phyloP scores from a whole-genome alignment of 345 rosid genomes.

The Populus simonii region DNA sequence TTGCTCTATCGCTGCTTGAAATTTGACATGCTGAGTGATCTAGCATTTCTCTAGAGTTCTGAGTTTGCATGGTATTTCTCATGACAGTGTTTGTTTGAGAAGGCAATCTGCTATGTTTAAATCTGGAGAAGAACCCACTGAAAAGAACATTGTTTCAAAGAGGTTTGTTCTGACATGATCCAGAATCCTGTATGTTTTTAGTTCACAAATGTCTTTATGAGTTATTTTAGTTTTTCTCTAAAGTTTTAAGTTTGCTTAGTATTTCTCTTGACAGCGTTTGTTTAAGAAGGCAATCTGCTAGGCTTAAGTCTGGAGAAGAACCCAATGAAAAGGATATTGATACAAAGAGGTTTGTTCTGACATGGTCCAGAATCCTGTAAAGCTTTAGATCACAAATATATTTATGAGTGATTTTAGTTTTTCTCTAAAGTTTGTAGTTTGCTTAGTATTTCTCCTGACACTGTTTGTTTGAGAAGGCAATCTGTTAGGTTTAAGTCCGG shows the following conservation, averaged over 20 bases:
- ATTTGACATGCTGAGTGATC: slow-evolving; percentile 6
- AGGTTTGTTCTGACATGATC: slow-evolving; percentile 10
- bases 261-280: slow-evolving; percentile 19
- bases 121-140: slow-evolving; percentile 17
- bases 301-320: slow-evolving; percentile 26
- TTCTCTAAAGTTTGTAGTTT: neutral
- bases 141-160: slow-evolving; percentile 3
- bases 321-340: slow-evolving; percentile 7
- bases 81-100: neutral
- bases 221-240: neutral
- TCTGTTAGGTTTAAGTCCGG: slow-evolving; percentile 29
- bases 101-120: slow-evolving; percentile 20
- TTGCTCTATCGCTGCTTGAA: neutral
- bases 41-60: neutral
- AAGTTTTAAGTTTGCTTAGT: neutral
- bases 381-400: neutral
- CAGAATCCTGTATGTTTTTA: neutral
- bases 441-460: neutral
- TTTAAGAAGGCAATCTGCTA: slow-evolving; percentile 25
- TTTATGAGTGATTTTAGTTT: neutral
- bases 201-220: neutral
- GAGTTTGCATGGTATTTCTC: neutral
- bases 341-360: slow-evolving; percentile 15
- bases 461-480: slow-evolving; percentile 28
- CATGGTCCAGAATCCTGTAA: neutral